Conservation (phyloP, 495 filamentous ascomycete species). For the Podospora australis region DNA sequence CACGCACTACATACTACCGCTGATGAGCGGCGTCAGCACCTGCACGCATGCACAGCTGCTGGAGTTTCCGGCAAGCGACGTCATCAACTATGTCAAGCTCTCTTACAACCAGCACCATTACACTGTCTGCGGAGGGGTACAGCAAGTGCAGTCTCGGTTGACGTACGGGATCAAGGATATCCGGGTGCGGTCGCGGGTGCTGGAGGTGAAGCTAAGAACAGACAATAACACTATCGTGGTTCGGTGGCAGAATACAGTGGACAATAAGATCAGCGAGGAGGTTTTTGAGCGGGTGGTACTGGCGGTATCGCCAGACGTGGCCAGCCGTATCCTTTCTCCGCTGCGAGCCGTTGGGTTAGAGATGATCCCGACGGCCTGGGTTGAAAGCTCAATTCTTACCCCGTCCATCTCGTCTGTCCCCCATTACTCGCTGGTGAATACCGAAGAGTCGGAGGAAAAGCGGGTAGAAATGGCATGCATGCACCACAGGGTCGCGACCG, state of each 20-base stretch:
- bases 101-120: constrained; percentile 45
- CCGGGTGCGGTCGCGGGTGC: constrained; percentile 1
- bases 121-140: constrained; percentile 41
- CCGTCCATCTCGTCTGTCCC: background rate
- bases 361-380: constrained; percentile 36
- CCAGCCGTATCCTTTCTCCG: constrained; percentile 37
- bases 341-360: constrained; percentile 27
- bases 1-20: constrained; percentile 43
- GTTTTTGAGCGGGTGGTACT: constrained; percentile 40
- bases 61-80: constrained; percentile 44
- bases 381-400: constrained; percentile 30
- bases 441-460: background rate
- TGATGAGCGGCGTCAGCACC: constrained; percentile 47
- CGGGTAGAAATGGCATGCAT: constrained; percentile 1
- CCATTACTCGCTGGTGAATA: background rate
- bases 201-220: background rate
- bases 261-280: constrained; percentile 6
- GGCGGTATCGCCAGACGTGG: constrained; percentile 41
- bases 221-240: background rate
- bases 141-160: constrained; percentile 38
- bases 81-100: constrained; percentile 38
- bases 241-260: background rate
- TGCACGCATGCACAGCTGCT: constrained; percentile 47
- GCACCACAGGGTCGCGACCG: background rate
- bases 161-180: constrained; percentile 20